A percentile compares a stretch with the other conserved stretches of the same genome.
phyloP scores from a whole-genome alignment of 2,329 filamentous ascomycete genomes.

The Alternaria panax region DNA sequence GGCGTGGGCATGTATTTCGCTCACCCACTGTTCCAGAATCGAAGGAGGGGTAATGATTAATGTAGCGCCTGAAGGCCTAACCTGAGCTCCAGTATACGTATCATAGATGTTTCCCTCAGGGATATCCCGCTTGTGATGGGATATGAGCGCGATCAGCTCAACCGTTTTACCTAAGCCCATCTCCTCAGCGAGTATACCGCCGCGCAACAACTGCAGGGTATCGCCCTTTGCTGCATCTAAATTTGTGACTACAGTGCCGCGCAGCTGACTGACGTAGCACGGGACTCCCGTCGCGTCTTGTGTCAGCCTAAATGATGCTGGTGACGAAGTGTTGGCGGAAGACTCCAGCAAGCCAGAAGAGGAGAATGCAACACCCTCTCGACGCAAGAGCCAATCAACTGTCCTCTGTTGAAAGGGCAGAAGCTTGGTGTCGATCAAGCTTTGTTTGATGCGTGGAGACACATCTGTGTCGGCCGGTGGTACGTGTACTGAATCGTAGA shows the following conservation, averaged over 20 bases:
- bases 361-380: slow-evolving; percentile 67
- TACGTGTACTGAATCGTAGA: slow-evolving; percentile 74
- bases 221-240: slow-evolving; percentile 52
- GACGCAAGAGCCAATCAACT: slow-evolving; percentile 72
- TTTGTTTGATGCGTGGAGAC: slow-evolving; percentile 40
- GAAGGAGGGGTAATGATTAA: slow-evolving; percentile 69
- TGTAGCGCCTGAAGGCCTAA: slow-evolving; percentile 63
- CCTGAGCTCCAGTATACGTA: slow-evolving; percentile 51
- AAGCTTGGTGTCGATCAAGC: slow-evolving; percentile 54
- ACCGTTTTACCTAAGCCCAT: slow-evolving; percentile 86
- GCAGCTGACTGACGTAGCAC: slow-evolving; percentile 69
- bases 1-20: slow-evolving; percentile 65
- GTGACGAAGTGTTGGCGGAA: slow-evolving; percentile 26
- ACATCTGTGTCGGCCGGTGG: slow-evolving; percentile 56
- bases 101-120: slow-evolving; percentile 43
- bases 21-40: slow-evolving; percentile 69
- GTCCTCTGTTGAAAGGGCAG: slow-evolving; percentile 77
- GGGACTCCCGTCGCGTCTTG: slow-evolving; percentile 57
- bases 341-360: slow-evolving; percentile 23
- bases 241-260: slow-evolving; percentile 66
- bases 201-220: slow-evolving; percentile 52
- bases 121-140: slow-evolving; percentile 62
- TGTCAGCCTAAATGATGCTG: slow-evolving; percentile 56
- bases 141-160: slow-evolving; percentile 75
- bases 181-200: slow-evolving; percentile 78